These are phyloP conservation scores for Candida orba DNA, from an alignment of 805 yeast genomes.

Conservation along the genomic window DNA sequence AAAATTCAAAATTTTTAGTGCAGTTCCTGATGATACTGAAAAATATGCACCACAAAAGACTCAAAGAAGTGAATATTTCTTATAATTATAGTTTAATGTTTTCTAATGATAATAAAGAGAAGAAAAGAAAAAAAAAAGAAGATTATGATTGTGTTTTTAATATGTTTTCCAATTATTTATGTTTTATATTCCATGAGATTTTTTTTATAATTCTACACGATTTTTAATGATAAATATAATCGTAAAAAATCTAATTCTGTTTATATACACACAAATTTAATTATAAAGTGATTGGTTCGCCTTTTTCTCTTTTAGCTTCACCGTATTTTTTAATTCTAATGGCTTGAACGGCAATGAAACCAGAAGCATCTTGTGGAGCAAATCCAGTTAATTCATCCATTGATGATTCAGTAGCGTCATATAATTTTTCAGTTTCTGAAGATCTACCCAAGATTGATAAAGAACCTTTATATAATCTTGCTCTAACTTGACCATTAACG, in stretches of 20 bases:
- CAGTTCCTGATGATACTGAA: slow-evolving; percentile 76
- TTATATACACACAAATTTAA: neutral
- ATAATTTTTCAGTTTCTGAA: slow-evolving; percentile 90
- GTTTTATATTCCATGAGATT: no score
- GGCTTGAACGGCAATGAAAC: slow-evolving; percentile 96
- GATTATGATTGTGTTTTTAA: no score
- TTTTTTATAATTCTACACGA: no score
- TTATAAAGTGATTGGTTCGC: slow-evolving; percentile 36
- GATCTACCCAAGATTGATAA: slow-evolving; percentile 85
- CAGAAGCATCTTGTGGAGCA: slow-evolving; percentile 94
- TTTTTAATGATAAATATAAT: no score
- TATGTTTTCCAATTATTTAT: no score
- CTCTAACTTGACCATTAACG: slow-evolving; percentile 95
- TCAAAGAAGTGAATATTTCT: slow-evolving; percentile 28
- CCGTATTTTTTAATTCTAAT: slow-evolving; percentile 98
- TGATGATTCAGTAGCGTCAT: slow-evolving; percentile 96
- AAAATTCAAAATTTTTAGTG: slow-evolving; percentile 87
- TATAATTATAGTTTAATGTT: slow-evolving; percentile 11
- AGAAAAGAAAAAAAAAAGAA: no score
- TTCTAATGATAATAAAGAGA: neutral
- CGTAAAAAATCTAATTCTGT: neutral
- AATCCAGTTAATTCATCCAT: slow-evolving; percentile 99
- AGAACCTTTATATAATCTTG: slow-evolving; percentile 87
- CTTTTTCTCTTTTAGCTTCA: slow-evolving; percentile 83
- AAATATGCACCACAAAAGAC: slow-evolving; percentile 27